These are phyloP conservation scores for Moniliophthora roreri DNA, from an alignment of 1,284 basidiomycete species.

Conservation along the genomic window DNA sequence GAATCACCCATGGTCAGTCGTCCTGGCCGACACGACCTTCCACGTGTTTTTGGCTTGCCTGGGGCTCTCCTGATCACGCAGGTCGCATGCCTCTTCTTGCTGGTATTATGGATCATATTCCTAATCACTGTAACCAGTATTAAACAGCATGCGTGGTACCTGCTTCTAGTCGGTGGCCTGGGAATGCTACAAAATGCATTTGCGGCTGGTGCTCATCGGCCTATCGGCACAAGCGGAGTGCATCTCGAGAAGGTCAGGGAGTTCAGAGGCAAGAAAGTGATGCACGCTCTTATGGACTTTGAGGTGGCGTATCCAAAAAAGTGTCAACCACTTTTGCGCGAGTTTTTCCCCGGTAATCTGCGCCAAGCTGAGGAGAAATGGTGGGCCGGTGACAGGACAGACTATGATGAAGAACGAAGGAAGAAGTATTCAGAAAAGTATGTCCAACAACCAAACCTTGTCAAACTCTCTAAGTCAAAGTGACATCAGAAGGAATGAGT, in stretches of 20 bases:
- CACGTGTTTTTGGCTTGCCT: not conserved
- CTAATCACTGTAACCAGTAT: constrained; percentile 20
- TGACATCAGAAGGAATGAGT: too few species aligned
- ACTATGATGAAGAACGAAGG: too few species aligned
- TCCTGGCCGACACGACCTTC: not conserved
- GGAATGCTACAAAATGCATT: constrained; percentile 10
- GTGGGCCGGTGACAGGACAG: not conserved
- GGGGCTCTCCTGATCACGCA: constrained; percentile 7
- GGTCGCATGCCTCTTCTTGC: constrained; percentile 5
- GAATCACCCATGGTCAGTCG: not conserved
- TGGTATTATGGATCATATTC: constrained; percentile 19
- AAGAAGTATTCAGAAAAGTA: too few species aligned
- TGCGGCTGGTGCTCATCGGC: constrained; percentile 5
- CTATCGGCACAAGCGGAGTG: not conserved
- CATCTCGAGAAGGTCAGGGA: not conserved
- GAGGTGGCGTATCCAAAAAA: not conserved
- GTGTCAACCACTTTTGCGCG: not conserved
- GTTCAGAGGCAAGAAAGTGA: not conserved
- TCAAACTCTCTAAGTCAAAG: too few species aligned
- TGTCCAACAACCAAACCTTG: too few species aligned
- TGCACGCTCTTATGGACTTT: constrained; percentile 2
- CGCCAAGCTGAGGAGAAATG: constrained; percentile 1
- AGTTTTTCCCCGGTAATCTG: constrained; percentile 3
- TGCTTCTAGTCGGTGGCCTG: constrained; percentile 9
- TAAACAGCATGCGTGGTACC: constrained; percentile 20